These are phyloP conservation scores for Staphylotrichum longicolle DNA, from an alignment of 495 filamentous ascomycete genomes.

Conservation along the genomic window DNA sequence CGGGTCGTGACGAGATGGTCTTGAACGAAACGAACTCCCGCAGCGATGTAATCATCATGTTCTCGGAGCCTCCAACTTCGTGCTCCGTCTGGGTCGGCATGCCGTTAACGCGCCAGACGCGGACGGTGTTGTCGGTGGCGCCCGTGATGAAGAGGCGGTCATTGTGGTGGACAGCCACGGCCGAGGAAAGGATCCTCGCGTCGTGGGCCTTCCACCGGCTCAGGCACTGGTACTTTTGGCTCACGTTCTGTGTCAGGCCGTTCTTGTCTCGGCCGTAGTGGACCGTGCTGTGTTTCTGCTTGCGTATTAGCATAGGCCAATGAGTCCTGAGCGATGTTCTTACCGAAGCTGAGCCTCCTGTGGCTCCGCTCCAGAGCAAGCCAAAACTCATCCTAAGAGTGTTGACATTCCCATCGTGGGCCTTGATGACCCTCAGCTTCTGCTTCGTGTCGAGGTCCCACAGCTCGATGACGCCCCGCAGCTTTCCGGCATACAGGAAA, in stretches of 20 bases:
- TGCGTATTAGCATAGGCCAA: slow-evolving; percentile 12
- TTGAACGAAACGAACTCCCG: slow-evolving; percentile 83
- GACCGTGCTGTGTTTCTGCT: slow-evolving; percentile 56
- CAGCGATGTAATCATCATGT: slow-evolving; percentile 79
- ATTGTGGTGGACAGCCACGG: slow-evolving; percentile 61
- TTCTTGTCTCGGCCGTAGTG: slow-evolving; percentile 52
- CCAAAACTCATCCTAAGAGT: slow-evolving; percentile 79
- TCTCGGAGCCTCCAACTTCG: slow-evolving; percentile 43
- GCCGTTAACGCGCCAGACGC: slow-evolving; percentile 82
- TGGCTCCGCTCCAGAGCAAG: slow-evolving; percentile 77
- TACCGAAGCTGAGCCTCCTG: slow-evolving; percentile 79
- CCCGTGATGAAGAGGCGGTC: slow-evolving; percentile 84
- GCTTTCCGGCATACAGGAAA: slow-evolving; percentile 84
- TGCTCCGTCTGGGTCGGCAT: slow-evolving; percentile 36
- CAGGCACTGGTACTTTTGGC: slow-evolving; percentile 81
- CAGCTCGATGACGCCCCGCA: slow-evolving; percentile 87
- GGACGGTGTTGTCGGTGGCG: slow-evolving; percentile 86
- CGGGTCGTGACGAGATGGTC: slow-evolving; percentile 80
- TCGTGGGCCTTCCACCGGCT: slow-evolving; percentile 82
- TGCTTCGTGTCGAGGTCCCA: slow-evolving; percentile 97
- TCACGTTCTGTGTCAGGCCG: slow-evolving; percentile 64
- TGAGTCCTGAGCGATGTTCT: slow-evolving; percentile 16
- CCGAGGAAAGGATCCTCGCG: slow-evolving; percentile 84
- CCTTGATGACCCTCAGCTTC: slow-evolving; percentile 77
- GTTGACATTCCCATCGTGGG: slow-evolving; percentile 79